Conservation (phyloP, 306 rosid genomes). For the Alnus rubra region DNA sequence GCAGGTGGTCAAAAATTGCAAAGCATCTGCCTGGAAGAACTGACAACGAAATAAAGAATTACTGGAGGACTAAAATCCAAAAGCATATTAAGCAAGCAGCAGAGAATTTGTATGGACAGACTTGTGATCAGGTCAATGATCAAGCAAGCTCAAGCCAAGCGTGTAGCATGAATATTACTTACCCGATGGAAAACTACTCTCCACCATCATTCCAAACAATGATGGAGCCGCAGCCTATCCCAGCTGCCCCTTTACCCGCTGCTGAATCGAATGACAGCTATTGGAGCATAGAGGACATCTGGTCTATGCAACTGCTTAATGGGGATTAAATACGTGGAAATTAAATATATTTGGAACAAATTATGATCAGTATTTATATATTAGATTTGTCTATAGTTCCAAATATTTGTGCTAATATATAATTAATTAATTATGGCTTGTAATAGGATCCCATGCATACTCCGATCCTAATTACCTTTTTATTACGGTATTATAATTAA, state of each 20-base stretch:
- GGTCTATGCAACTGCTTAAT: conserved; percentile 87
- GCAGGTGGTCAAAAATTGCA: conserved; percentile 98
- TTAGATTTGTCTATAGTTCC: conserved; percentile 36
- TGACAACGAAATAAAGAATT: conserved; percentile 93
- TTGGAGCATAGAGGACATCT: conserved; percentile 94
- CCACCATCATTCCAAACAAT: conserved; percentile 33
- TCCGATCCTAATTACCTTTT: not conserved
- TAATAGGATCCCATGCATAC: conserved; percentile 29
- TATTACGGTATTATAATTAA: conserved; percentile 23
- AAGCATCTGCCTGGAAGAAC: conserved; percentile 96
- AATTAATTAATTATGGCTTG: conserved; percentile 31
- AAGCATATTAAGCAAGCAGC: conserved; percentile 82
- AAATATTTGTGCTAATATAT: conserved; percentile 5
- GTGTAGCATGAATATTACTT: conserved; percentile 24
- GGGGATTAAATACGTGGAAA: conserved; percentile 35
- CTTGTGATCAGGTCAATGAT: conserved; percentile 29
- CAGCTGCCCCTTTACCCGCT: conserved; percentile 24
- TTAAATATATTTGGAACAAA: not conserved
- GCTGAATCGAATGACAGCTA: conserved; percentile 42
- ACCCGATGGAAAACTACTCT: conserved; percentile 50
- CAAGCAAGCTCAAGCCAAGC: conserved; percentile 53
- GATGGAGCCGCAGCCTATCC: conserved; percentile 46
- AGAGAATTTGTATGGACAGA: conserved; percentile 43
- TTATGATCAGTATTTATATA: conserved; percentile 2
- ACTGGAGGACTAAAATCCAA: conserved; percentile 97